phyloP scores from a whole-genome alignment of 2,329 filamentous ascomycete genomes.

The Tolypocladium guangdongense region DNA sequence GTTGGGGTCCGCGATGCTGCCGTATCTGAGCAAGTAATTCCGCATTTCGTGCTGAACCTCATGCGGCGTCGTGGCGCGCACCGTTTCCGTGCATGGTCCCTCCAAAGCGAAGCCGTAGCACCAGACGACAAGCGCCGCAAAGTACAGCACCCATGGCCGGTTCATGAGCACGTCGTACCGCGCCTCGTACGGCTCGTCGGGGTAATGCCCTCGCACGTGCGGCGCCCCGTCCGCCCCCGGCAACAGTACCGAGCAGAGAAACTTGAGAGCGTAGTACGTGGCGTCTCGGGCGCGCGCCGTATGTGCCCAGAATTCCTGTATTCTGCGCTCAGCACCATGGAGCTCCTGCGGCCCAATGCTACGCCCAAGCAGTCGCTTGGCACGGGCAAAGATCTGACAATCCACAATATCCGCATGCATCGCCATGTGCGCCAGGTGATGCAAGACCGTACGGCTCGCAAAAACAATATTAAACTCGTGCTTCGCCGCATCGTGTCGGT shows the following conservation, averaged over 20 bases:
- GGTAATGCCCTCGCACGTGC: constrained; percentile 4
- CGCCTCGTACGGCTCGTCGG: constrained; percentile 57
- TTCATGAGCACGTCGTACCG: constrained; percentile 85
- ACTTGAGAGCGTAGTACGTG: constrained; percentile 83
- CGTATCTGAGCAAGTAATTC: constrained; percentile 62
- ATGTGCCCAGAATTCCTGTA: constrained; percentile 84
- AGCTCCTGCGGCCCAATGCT: constrained; percentile 77
- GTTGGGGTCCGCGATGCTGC: constrained; percentile 61
- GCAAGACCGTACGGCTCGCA: constrained; percentile 78
- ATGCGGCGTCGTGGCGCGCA: constrained; percentile 44
- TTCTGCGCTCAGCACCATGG: constrained; percentile 65
- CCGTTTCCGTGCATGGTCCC: constrained; percentile 51
- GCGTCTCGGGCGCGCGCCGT: constrained; percentile 82
- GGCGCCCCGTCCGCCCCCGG: constrained; percentile 20
- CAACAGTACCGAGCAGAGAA: constrained; percentile 74
- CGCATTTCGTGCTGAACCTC: constrained; percentile 71
- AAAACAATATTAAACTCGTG: constrained; percentile 58
- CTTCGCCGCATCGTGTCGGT: constrained; percentile 43
- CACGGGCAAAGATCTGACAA: constrained; percentile 88
- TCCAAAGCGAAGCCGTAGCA: constrained; percentile 88
- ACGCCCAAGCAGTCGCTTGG: constrained; percentile 73
- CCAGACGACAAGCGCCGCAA: constrained; percentile 87
- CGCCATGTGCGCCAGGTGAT: constrained; percentile 93
- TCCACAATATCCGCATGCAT: constrained; percentile 98
- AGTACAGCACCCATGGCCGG: constrained; percentile 90